Percentiles rank a stretch among this genome's conserved stretches.
phyloP scores from a whole-genome alignment of 768 basidiomycete species.

The Lepiota brunneoincarnata region DNA sequence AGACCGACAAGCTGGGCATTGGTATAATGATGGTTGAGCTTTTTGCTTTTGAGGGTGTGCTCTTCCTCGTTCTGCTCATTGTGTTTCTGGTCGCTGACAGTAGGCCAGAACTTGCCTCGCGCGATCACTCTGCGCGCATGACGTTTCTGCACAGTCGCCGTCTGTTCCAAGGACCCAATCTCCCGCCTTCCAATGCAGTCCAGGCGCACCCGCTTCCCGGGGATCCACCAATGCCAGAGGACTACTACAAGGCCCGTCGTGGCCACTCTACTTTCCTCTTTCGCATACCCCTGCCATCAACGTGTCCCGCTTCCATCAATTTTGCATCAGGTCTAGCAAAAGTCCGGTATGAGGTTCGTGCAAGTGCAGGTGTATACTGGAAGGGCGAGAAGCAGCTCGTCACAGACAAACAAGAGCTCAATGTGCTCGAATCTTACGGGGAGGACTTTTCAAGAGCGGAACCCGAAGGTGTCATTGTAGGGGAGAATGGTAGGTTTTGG shows the following conservation, averaged over 20 bases:
- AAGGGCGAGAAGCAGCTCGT: slow-evolving; percentile 72
- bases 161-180: slow-evolving; percentile 76
- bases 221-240: slow-evolving; percentile 56
- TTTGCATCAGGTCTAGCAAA: slow-evolving; percentile 70
- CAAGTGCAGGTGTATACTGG: slow-evolving; percentile 72
- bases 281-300: slow-evolving; percentile 64
- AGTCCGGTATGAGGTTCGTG: slow-evolving; percentile 71
- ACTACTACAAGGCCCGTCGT: slow-evolving; percentile 71
- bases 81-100: slow-evolving; percentile 12
- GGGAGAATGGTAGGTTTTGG: slow-evolving; percentile 81
- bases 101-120: slow-evolving; percentile 62
- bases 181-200: slow-evolving; percentile 85
- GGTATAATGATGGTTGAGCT: slow-evolving; percentile 77
- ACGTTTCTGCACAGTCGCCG: slow-evolving; percentile 70
- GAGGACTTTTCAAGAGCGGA: slow-evolving; percentile 31
- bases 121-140: slow-evolving; percentile 78
- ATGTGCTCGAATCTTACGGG: slow-evolving; percentile 58
- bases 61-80: not conserved
- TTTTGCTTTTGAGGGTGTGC: slow-evolving; percentile 66
- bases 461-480: slow-evolving; percentile 45
- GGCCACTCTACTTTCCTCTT: slow-evolving; percentile 81
- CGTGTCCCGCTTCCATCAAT: slow-evolving; percentile 67
- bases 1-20: slow-evolving; percentile 73
- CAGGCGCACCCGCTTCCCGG: slow-evolving; percentile 57
- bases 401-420: slow-evolving; percentile 55